phyloP scores from a whole-genome alignment of 176 grass and related monocot genomes.

The Ampelocalamus luodianensis region DNA sequence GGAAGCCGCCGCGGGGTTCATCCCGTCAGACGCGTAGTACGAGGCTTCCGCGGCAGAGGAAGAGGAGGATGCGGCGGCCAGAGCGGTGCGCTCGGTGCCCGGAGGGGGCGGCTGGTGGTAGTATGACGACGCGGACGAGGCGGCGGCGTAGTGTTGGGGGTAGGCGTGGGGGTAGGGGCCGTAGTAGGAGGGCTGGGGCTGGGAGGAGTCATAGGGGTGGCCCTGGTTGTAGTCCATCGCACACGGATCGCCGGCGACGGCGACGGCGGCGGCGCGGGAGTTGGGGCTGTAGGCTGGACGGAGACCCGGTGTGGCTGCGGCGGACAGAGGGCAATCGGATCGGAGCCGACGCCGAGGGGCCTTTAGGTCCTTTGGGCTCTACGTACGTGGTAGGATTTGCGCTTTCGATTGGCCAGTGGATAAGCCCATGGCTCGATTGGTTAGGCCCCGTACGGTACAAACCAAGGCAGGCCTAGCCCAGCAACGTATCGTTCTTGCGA shows the following conservation, averaged over 20 bases:
- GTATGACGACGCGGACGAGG: neutral
- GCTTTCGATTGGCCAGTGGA: neutral
- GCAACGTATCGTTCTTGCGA: no score
- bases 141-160: conserved; percentile 32
- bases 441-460: no score
- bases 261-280: neutral
- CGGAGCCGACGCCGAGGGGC: neutral
- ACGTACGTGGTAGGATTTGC: neutral
- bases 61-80: neutral
- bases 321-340: neutral
- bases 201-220: neutral
- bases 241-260: neutral
- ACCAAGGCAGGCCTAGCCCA: no score
- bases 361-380: neutral
- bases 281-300: neutral
- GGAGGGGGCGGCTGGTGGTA: conserved; percentile 52
- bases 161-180: conserved; percentile 19
- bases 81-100: conserved; percentile 13
- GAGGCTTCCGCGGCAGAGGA: neutral
- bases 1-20: conserved; percentile 14
- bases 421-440: neutral
- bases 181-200: conserved; percentile 32
- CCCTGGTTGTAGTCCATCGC: conserved; percentile 12
- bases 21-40: neutral
- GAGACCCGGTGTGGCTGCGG: neutral